These are phyloP conservation scores for Backusella parvicylindrica DNA, from an alignment of 192 early-diverging fungal genomes.

Conservation along the genomic window DNA sequence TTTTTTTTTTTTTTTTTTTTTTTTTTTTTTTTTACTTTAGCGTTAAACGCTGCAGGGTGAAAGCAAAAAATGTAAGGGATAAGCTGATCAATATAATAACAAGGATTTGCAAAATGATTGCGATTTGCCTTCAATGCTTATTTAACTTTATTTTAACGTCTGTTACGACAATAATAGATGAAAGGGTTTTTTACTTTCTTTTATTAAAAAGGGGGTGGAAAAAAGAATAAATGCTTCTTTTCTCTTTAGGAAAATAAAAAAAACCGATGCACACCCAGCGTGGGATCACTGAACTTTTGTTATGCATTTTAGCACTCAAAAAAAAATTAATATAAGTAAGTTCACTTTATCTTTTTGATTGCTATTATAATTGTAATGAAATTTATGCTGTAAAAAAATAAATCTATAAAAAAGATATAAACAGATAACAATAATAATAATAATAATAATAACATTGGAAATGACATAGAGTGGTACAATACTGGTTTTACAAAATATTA, in stretches of 20 bases:
- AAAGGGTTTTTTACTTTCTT: background rate
- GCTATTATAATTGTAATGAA: background rate
- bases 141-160: background rate
- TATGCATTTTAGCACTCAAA: background rate
- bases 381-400: background rate
- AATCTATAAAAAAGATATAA: background rate
- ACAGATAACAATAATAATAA: too few relatives aligned
- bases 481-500: background rate
- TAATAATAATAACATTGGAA: background rate
- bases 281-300: background rate
- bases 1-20: too few relatives aligned
- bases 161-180: background rate
- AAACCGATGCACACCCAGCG: background rate
- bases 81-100: background rate
- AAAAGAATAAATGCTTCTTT: background rate
- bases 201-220: background rate
- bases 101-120: background rate
- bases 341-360: background rate
- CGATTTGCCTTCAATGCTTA: background rate
- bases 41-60: background rate
- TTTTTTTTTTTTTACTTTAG: background rate
- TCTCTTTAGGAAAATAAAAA: background rate
- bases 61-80: conserved; percentile 5
- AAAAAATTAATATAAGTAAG: background rate
- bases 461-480: background rate